A percentile compares a stretch with the other conserved stretches of the same genome.
Evolutionary conservation across 768 basidiomycete genomes (phyloP).

Genomic region (Phallus indusiatus): DNA sequence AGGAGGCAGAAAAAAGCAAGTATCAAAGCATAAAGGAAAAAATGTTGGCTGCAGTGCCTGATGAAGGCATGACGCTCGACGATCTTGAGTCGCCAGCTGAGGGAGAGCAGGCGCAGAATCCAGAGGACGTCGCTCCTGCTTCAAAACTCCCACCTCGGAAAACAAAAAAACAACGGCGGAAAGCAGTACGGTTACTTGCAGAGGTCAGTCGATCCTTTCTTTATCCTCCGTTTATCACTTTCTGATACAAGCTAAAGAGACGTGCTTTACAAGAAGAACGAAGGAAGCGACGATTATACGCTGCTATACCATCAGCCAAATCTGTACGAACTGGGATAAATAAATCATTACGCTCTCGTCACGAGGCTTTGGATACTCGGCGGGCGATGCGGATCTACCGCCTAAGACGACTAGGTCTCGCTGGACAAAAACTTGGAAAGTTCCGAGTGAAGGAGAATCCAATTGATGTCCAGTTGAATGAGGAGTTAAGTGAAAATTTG

Average conservation of each 20-base stretch:
- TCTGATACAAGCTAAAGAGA: constrained; percentile 37
- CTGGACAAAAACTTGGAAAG: constrained; percentile 71
- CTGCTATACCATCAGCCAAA: constrained; percentile 48
- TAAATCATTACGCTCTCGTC: constrained; percentile 30
- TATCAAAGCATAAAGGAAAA: constrained; percentile 44
- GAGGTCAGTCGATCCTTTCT: constrained; percentile 38
- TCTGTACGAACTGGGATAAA: constrained; percentile 36
- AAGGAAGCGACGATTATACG: constrained; percentile 49
- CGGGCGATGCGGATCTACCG: constrained; percentile 37
- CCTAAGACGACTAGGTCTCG: constrained; percentile 50
- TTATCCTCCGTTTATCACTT: not conserved
- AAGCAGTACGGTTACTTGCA: constrained; percentile 51
- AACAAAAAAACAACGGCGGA: constrained; percentile 59
- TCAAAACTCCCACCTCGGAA: constrained; percentile 29
- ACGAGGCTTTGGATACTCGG: constrained; percentile 27
- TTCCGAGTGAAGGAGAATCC: constrained; percentile 59
- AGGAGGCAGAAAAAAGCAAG: constrained; percentile 43
- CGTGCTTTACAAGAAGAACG: constrained; percentile 50
- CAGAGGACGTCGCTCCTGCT: constrained; percentile 6
- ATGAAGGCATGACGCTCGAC: constrained; percentile 18
- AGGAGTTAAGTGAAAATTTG: constrained; percentile 80
- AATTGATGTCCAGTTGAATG: constrained; percentile 83
- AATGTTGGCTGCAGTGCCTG: constrained; percentile 38
- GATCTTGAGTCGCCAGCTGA: constrained; percentile 32
- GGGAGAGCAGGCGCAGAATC: constrained; percentile 16